Percentiles rank a stretch among this genome's conserved stretches.
phyloP scores from a whole-genome alignment of 169 alveolate species.

The Cryptosporidium sp. region DNA sequence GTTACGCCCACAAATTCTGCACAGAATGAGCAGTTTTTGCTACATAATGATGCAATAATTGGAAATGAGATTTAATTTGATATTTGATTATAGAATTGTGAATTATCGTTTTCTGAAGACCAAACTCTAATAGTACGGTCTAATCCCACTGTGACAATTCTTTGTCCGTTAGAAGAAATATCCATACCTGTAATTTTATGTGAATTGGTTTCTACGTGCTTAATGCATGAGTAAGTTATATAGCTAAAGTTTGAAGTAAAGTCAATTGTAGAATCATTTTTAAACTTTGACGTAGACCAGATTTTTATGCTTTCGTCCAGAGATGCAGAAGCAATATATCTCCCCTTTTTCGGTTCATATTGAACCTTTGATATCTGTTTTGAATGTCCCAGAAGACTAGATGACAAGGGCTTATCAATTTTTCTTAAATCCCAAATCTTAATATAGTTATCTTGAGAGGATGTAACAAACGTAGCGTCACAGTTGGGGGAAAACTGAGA shows the following conservation, averaged over 20 bases:
- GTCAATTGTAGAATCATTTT: neutral
- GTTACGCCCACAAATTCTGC: slow-evolving; percentile 6
- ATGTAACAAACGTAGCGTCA: slow-evolving; percentile 81
- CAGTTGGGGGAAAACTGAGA: slow-evolving; percentile 82
- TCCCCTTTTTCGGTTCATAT: slow-evolving; percentile 60
- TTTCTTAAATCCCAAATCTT: slow-evolving; percentile 91
- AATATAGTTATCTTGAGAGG: slow-evolving; percentile 88
- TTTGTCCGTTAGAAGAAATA: slow-evolving; percentile 30
- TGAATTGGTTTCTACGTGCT: neutral
- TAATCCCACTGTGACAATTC: slow-evolving; percentile 46
- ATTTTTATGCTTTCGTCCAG: slow-evolving; percentile 34
- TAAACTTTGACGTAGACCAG: slow-evolving; percentile 18
- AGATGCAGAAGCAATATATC: slow-evolving; percentile 50
- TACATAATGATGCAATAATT: slow-evolving; percentile 3
- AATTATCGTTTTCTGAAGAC: slow-evolving; percentile 6
- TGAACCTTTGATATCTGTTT: slow-evolving; percentile 47
- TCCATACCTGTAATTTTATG: slow-evolving; percentile 67
- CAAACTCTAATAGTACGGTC: slow-evolving; percentile 55
- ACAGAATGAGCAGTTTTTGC: neutral
- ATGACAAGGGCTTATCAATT: slow-evolving; percentile 36
- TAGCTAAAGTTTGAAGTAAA: neutral
- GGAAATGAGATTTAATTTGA: neutral
- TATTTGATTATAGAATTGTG: neutral
- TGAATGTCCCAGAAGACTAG: slow-evolving; percentile 41
- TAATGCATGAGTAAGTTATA: slow-evolving; percentile 24